These are phyloP conservation scores for Phytophthora constricta DNA, from an alignment of 352 stramenopile species.

Conservation along the genomic window DNA sequence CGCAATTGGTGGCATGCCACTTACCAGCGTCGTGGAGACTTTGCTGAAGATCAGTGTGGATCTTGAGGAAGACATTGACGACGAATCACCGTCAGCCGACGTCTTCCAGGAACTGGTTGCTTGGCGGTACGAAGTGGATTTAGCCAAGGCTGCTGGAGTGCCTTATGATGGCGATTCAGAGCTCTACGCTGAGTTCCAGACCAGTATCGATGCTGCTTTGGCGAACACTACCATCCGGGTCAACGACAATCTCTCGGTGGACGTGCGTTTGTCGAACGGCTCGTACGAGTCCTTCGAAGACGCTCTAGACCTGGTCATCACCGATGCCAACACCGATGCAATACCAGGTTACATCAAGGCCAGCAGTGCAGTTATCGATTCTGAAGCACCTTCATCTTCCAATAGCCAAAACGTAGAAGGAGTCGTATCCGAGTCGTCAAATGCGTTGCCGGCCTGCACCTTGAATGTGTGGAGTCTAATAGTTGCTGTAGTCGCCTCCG, in stretches of 20 bases:
- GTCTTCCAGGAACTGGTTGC: constrained; percentile 51
- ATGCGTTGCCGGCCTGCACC: constrained; percentile 1
- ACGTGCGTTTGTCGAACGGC: constrained; percentile 36
- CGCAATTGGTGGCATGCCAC: constrained; percentile 53
- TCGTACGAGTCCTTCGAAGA: constrained; percentile 39
- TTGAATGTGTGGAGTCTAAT: constrained; percentile 28
- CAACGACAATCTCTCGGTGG: constrained; percentile 36
- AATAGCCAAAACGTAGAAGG: constrained; percentile 1
- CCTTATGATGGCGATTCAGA: constrained; percentile 52
- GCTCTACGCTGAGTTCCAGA: constrained; percentile 53
- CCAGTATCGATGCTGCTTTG: constrained; percentile 40
- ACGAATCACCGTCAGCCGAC: constrained; percentile 29
- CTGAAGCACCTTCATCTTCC: constrained; percentile 8
- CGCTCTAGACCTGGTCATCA: constrained; percentile 32
- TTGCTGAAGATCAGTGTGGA: constrained; percentile 67
- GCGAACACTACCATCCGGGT: constrained; percentile 40
- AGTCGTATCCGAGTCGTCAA: constrained; percentile 20
- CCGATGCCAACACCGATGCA: constrained; percentile 26
- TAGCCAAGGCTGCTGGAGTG: constrained; percentile 42
- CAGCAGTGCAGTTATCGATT: constrained; percentile 2
- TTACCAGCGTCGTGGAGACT: constrained; percentile 61
- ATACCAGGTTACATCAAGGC: constrained; percentile 24
- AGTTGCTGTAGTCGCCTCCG: constrained; percentile 24
- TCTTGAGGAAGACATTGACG: constrained; percentile 27
- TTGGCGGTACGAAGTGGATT: constrained; percentile 61